Evolutionary conservation across 805 yeast species (phyloP), one percentile per base, ranked within the genome.

Genomic region (Deakozyma indianensis): DNA sequence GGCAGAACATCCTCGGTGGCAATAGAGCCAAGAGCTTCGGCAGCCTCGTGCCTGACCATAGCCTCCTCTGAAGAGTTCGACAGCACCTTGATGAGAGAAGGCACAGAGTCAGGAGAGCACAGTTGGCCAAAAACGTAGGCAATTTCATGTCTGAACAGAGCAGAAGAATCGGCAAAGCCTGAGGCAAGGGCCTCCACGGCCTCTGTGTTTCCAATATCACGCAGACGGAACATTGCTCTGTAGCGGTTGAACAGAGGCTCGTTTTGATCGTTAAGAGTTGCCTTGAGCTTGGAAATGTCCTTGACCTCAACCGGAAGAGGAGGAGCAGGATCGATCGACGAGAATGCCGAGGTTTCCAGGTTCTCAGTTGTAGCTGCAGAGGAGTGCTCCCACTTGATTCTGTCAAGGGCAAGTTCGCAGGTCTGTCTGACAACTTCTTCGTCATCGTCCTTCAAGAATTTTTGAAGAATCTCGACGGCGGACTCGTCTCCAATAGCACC

Each of bases 41-140:
- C 98, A 48, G 97, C 98, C 68, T 92, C 99, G 62, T 92, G 99
- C 68, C 99, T 82, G 27, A 94, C 98, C 99, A 92, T 92, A 51
- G 94, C 95, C 45, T 94, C 97, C 68, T 92, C 96, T 15, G 65
- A 59, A 48, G 71, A 75, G 62, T 84, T 77, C 54, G 78, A 78
- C 55, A 94, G 73, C 2, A 92, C 86, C 65, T 84, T 79, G 47
- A 86, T 73, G 51, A 94, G 74, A 20, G 90, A 71, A 35, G 96
- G 95, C 28, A 92, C 94, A 32, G 94, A 80, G 29, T 80, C 84
- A 23, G 97, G 96, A 64, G 84, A 86, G 62, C 94, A 83, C 61
- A 92, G 71, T 70, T 92, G 99, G 45, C 99, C 99, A 61, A 94
- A 90, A 3, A 94, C 96, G 60, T 92, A 92, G 22, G 98, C 97